A percentile compares a stretch with the other conserved stretches of the same genome.
Conservation (phyloP, 2,329 filamentous ascomycete genomes). For the Penicillium occitanis region DNA sequence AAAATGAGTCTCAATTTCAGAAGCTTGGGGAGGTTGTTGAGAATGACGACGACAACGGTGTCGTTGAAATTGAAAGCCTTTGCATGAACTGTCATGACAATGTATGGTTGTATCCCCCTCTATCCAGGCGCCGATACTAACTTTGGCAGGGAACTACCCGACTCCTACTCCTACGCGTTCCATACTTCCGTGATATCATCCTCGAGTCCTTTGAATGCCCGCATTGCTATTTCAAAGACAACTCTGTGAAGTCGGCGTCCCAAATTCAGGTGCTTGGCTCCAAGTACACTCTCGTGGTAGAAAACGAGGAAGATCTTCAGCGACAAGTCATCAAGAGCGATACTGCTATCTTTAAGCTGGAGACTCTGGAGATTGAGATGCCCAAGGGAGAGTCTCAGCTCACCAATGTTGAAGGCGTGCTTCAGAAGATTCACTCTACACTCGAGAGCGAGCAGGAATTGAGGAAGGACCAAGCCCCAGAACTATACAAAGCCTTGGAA, state of each 20-base stretch:
- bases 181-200: slow-evolving; percentile 96
- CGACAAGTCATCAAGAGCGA: slow-evolving; percentile 93
- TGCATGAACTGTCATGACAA: slow-evolving; percentile 86
- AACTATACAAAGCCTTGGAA: slow-evolving; percentile 74
- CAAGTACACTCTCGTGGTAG: slow-evolving; percentile 79
- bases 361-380: slow-evolving; percentile 90
- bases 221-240: slow-evolving; percentile 85
- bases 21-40: slow-evolving; percentile 42
- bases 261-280: slow-evolving; percentile 86
- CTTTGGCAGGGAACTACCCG: slow-evolving; percentile 73
- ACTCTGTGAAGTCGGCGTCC: slow-evolving; percentile 89
- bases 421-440: slow-evolving; percentile 75
- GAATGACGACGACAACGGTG: slow-evolving; percentile 42
- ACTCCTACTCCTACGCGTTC: slow-evolving; percentile 86
- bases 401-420: slow-evolving; percentile 87
- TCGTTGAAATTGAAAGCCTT: slow-evolving; percentile 62
- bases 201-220: slow-evolving; percentile 96
- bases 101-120: slow-evolving; percentile 45
- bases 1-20: slow-evolving; percentile 37
- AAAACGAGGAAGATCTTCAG: slow-evolving; percentile 70
- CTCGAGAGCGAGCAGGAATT: slow-evolving; percentile 78
- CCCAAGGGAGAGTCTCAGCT: slow-evolving; percentile 87
- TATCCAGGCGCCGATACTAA: slow-evolving; percentile 19
- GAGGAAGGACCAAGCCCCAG: slow-evolving; percentile 73
- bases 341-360: slow-evolving; percentile 77